Evolutionary conservation across 2,329 filamentous ascomycete genomes (phyloP), one percentile per base, ranked within the genome.

Genomic region (Aureobasidium mangrovei): DNA sequence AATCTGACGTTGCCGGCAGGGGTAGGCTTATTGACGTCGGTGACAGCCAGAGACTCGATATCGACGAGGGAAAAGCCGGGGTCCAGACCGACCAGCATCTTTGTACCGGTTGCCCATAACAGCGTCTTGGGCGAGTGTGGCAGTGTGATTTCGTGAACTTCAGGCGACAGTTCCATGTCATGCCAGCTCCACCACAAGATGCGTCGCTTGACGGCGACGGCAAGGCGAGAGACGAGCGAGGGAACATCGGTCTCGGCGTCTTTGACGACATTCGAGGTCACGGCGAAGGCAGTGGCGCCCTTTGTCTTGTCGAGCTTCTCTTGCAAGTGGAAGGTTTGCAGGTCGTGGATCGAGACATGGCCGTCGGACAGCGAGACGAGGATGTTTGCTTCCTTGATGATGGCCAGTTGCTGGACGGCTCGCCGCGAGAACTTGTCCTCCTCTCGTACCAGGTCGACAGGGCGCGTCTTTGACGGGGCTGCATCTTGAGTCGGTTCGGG

Each of bases 151-250:
- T 97, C 93, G 29, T 76, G 75, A 0, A 85, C 82, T 33, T 93
- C 83, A 3, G 80, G 76, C 45, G 80, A 80, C 40, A 96, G 77
- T 72, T 97, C 93, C 75, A 90, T 93, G 67, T 95, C 91, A 63
- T 93, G 86, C 93, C 94, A 98, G 64, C 85, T 88, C 91, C 93
- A 98, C 54, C 96, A 72, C 57, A 97, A 69, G 51, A 98, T 77
- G 63, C 88, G 87, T 64, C 93, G 79, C 77, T 97, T 97, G 33
- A 96, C 88, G 4, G 90, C 90, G 8, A 98, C 91, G 5, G 90
- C 93, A 49, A 98, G 75, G 36, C 90, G 80, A 54, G 89, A 95
- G 60, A 97, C 91, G 54, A 98, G 94, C 61, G 91, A 88, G 1
- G 90, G 91, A 47, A 98, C 91, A 27, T 87, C 87, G 0, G 89